These are phyloP conservation scores for Hypoxylon fuscum DNA, from an alignment of 495 filamentous ascomycete genomes.

Conservation along the genomic window DNA sequence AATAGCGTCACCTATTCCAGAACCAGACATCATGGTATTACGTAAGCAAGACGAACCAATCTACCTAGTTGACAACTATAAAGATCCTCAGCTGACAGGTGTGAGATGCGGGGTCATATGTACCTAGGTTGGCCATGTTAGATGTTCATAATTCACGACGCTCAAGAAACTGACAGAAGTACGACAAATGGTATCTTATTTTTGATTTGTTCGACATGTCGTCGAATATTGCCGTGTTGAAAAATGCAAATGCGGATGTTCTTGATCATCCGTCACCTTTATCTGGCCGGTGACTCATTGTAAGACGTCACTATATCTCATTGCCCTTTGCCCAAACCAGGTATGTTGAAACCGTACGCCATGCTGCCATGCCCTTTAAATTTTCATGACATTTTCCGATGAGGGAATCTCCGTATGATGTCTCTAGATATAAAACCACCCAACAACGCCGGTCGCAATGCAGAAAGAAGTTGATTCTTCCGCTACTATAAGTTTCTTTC, in stretches of 20 bases:
- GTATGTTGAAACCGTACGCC: slow-evolving; percentile 53
- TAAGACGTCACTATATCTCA: slow-evolving; percentile 31
- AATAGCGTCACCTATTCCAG: too few species aligned
- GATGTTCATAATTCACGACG: slow-evolving; percentile 2
- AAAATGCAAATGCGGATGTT: slow-evolving; percentile 42
- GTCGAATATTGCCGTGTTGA: slow-evolving; percentile 38
- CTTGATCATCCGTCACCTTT: slow-evolving; percentile 37
- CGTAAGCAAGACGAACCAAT: too few species aligned
- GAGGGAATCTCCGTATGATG: slow-evolving; percentile 50
- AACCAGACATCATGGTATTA: too few species aligned
- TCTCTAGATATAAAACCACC: slow-evolving; percentile 47
- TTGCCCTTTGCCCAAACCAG: slow-evolving; percentile 40
- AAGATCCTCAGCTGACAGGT: too few species aligned
- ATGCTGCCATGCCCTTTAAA: slow-evolving; percentile 46
- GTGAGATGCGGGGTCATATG: not conserved
- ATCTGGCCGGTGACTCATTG: slow-evolving; percentile 27
- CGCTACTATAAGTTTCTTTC: slow-evolving; percentile 43
- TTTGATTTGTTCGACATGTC: slow-evolving; percentile 18
- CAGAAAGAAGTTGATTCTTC: slow-evolving; percentile 58
- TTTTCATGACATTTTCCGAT: slow-evolving; percentile 51
- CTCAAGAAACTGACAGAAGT: slow-evolving; percentile 22
- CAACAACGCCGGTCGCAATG: slow-evolving; percentile 50
- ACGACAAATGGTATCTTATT: slow-evolving; percentile 30
- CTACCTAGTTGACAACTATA: not conserved
- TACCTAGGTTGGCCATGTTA: not conserved